phyloP scores from a whole-genome alignment of 305 asterid species.

The Fraxinus baroniana region DNA sequence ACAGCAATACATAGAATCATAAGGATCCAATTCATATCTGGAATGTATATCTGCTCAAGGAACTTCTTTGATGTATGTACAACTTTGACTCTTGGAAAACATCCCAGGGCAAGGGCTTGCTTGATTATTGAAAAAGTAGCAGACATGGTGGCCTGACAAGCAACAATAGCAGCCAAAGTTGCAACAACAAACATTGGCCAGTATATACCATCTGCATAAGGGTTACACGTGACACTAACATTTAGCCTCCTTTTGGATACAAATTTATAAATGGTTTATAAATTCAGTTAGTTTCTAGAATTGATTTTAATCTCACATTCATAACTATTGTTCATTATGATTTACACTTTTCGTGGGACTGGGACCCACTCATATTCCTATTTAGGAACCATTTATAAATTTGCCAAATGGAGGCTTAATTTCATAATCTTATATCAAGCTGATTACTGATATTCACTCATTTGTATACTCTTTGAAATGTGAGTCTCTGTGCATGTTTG shows the following conservation, averaged over 20 bases:
- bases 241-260: background rate
- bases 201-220: conserved; percentile 59
- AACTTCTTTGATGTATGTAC: conserved; percentile 89
- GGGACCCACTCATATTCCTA: too few relatives aligned
- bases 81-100: conserved; percentile 90
- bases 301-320: too few relatives aligned
- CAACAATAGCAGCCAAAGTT: conserved; percentile 88
- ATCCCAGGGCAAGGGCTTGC: conserved; percentile 89
- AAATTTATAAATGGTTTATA: too few relatives aligned
- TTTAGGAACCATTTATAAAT: too few relatives aligned
- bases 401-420: too few relatives aligned
- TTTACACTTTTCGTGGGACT: too few relatives aligned
- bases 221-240: background rate
- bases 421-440: background rate
- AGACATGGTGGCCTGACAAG: conserved; percentile 91
- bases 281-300: too few relatives aligned
- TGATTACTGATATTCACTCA: background rate
- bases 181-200: conserved; percentile 90
- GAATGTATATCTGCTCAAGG: conserved; percentile 84
- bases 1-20: conserved; percentile 93
- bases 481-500: background rate
- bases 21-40: conserved; percentile 92
- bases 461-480: background rate
- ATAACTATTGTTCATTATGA: too few relatives aligned
- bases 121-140: conserved; percentile 92